phyloP scores from a whole-genome alignment of 352 stramenopile species.

The Phytopythium litorale region DNA sequence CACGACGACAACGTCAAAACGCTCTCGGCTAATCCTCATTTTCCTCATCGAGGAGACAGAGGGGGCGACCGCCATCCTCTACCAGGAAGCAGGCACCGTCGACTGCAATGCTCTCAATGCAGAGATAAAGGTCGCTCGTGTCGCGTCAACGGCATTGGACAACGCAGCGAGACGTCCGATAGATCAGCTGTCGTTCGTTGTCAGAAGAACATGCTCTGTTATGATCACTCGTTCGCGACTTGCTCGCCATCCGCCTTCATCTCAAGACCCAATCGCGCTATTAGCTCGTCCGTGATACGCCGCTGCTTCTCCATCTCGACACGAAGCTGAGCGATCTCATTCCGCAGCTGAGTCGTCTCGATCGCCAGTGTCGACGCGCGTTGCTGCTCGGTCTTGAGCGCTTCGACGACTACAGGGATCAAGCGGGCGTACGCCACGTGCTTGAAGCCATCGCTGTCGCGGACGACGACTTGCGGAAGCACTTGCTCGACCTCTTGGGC shows the following conservation, averaged over 20 bases:
- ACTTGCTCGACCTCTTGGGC: conserved; percentile 85
- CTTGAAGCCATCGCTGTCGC: conserved; percentile 73
- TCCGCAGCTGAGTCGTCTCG: too few relatives aligned
- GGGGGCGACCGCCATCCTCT: too few relatives aligned
- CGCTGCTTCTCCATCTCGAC: not conserved
- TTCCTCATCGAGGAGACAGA: too few relatives aligned
- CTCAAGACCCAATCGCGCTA: not conserved
- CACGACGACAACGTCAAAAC: too few relatives aligned
- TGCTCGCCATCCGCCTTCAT: not conserved
- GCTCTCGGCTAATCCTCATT: too few relatives aligned
- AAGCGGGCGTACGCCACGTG: conserved; percentile 86
- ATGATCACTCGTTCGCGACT: not conserved
- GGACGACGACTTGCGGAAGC: conserved; percentile 74
- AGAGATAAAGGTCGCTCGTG: too few relatives aligned
- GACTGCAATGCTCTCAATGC: too few relatives aligned
- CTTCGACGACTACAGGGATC: conserved; percentile 77
- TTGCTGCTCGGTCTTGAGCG: conserved; percentile 47
- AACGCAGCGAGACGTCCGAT: too few relatives aligned
- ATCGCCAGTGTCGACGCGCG: conserved; percentile 1
- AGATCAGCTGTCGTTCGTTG: too few relatives aligned
- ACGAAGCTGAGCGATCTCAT: not conserved
- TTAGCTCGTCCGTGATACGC: not conserved
- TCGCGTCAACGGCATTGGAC: too few relatives aligned
- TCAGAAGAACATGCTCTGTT: too few relatives aligned
- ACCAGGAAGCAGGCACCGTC: too few relatives aligned